Evolutionary conservation across 305 asterid genomes (phyloP), one percentile per base, ranked within the genome.

Genomic region (Nicotiana rustica): DNA sequence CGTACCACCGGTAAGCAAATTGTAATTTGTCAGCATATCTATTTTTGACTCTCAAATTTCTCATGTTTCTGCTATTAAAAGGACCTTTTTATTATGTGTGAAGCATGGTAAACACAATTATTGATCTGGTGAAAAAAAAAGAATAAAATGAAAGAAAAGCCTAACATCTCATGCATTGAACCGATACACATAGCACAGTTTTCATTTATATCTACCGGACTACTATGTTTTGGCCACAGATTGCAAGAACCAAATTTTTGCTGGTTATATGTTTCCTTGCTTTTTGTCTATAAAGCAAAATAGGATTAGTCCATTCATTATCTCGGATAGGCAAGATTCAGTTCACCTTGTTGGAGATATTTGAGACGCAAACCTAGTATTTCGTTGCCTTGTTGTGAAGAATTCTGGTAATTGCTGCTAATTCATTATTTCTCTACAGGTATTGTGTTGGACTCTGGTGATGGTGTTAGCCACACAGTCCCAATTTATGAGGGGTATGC

Each of bases 401-500:
- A 67, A 31, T 38, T 76, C 9, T 6, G 47, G 5, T 19, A 49
- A 18, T 47, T 49, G 38, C 21, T n/a, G 66, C 36, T 41, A 9
- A 71, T 14, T 10, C 60, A 10, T 80, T 33, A 21, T 73, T 31
- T 21, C 59, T 41, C 5, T 80, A 77, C 82, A 88, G 89, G 91
- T 85, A 88, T 86, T 14, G 91, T 88, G 82, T 81, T 88, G 85
- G 91, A 88, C 70, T 88, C 91, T 33, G 91, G 91, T 82, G 91
- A 88, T 83, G 91, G 91, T 78, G 91, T 88, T 31, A 88, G 91
- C 79, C 91, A 88, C 60, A 88, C 91, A 44, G 91, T 88, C 62
- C 91, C 91, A 73, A 88, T 88, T 70, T 88, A 88, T 0, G 90
- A 88, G 83, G 90, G 90, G 25, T 88, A 88, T 82, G 89, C 90